Conservation (phyloP, 2,329 filamentous ascomycete species). For the Penicillium sp. region DNA sequence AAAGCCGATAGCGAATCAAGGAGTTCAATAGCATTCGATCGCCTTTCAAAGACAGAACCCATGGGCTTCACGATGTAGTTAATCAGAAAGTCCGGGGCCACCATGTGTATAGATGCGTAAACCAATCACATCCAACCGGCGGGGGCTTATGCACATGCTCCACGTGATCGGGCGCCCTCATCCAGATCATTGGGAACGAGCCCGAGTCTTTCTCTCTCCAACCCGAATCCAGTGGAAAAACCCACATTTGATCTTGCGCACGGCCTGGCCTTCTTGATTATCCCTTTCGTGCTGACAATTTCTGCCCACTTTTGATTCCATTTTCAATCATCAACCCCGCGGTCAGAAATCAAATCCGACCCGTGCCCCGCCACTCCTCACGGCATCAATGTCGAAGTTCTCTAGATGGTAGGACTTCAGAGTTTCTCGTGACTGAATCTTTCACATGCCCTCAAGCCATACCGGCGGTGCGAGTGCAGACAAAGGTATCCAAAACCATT, state of each 20-base stretch:
- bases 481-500: slow-evolving; percentile 6
- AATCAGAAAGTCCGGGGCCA: no score
- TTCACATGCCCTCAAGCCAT: slow-evolving; percentile 2
- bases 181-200: not conserved
- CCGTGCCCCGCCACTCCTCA: not conserved
- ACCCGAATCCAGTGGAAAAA: not conserved
- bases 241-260: not conserved
- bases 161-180: not conserved
- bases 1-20: no score
- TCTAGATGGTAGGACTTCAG: not conserved
- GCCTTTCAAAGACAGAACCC: no score
- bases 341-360: not conserved
- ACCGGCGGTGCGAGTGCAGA: slow-evolving; percentile 5
- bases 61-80: no score
- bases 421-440: not conserved
- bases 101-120: not conserved
- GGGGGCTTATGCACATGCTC: not conserved
- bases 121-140: not conserved
- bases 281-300: not conserved
- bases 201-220: not conserved
- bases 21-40: no score
- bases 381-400: not conserved
- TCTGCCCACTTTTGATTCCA: not conserved
- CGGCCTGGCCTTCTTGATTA: not conserved
- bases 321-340: not conserved